Percentiles rank a stretch among this genome's conserved stretches.
phyloP scores from a whole-genome alignment of 2,329 filamentous ascomycete genomes.

The Diaporthe aspalathi region DNA sequence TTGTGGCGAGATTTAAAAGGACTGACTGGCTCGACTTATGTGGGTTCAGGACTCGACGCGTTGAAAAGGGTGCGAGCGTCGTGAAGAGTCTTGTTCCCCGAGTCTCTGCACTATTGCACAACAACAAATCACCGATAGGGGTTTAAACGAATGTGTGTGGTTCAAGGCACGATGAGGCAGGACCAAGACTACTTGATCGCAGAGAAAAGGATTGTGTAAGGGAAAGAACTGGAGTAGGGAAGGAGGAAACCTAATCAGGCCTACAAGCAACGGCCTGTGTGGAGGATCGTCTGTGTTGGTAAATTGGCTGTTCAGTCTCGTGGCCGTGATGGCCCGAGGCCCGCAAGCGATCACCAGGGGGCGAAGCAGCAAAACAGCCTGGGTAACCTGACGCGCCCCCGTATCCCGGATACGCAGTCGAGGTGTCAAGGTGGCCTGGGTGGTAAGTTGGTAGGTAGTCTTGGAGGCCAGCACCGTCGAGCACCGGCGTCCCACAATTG shows the following conservation, averaged over 20 bases:
- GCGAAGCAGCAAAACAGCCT: not conserved
- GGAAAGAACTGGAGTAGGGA: conserved; percentile 32
- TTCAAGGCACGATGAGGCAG: conserved; percentile 21
- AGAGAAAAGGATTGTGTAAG: conserved; percentile 28
- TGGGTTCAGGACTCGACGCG: conserved; percentile 18
- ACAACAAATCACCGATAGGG: conserved; percentile 27
- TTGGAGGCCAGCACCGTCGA: conserved; percentile 15
- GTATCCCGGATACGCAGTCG: conserved; percentile 30
- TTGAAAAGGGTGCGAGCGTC: conserved; percentile 16
- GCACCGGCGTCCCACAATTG: conserved; percentile 26
- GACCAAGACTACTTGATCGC: conserved; percentile 26
- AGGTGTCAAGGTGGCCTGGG: too few relatives aligned
- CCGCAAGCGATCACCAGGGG: conserved; percentile 32
- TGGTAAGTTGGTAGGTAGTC: not conserved
- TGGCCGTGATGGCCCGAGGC: not conserved
- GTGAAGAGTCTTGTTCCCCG: conserved; percentile 12
- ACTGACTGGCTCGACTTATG: conserved; percentile 8
- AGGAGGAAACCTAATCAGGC: conserved; percentile 26
- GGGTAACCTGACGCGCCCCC: conserved; percentile 20
- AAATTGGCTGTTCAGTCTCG: conserved; percentile 24
- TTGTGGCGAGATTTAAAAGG: not conserved
- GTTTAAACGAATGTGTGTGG: conserved; percentile 37
- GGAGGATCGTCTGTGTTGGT: conserved; percentile 28
- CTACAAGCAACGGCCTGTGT: conserved; percentile 26
- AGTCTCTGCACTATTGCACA: conserved; percentile 26